phyloP scores from a whole-genome alignment of 2,329 filamentous ascomycete species.

The Cryphonectria japonica region DNA sequence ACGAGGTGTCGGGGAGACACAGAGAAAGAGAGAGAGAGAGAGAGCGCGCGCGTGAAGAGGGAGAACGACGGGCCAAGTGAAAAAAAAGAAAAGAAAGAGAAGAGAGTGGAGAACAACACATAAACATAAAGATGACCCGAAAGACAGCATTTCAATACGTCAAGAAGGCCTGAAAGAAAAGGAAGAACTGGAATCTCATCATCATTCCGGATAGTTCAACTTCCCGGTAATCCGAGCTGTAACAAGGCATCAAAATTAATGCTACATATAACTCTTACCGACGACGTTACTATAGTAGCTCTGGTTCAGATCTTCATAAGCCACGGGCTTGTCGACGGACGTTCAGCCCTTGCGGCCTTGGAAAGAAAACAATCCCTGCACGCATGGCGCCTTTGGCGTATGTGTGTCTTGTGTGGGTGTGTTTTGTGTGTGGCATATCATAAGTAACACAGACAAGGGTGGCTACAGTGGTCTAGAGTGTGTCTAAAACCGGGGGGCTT shows the following conservation, averaged over 20 bases:
- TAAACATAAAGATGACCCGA: background rate
- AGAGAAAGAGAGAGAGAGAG: background rate
- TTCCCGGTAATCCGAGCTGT: background rate
- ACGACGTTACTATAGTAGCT: background rate
- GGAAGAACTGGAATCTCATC: background rate
- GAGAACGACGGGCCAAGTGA: background rate
- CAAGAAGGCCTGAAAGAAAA: background rate
- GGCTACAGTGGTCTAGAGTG: slow-evolving; percentile 26
- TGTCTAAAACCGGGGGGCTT: slow-evolving; percentile 14
- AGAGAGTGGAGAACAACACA: background rate
- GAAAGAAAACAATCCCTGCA: background rate
- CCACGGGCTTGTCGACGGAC: background rate
- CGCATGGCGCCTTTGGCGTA: background rate
- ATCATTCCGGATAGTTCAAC: background rate
- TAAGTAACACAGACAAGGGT: slow-evolving; percentile 18
- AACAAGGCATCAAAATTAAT: background rate
- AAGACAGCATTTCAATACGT: background rate
- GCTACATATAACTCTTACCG: background rate
- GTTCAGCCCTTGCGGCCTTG: background rate
- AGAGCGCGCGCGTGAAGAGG: background rate
- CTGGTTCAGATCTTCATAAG: background rate
- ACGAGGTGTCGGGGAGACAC: background rate
- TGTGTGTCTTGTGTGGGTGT: background rate
- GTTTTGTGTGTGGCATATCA: background rate
- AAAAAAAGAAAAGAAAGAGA: background rate